A percentile compares a stretch with the other conserved stretches of the same genome.
Evolutionary conservation across 1,284 basidiomycete species (phyloP).

Genomic region (Laetiporus sulphureus): DNA sequence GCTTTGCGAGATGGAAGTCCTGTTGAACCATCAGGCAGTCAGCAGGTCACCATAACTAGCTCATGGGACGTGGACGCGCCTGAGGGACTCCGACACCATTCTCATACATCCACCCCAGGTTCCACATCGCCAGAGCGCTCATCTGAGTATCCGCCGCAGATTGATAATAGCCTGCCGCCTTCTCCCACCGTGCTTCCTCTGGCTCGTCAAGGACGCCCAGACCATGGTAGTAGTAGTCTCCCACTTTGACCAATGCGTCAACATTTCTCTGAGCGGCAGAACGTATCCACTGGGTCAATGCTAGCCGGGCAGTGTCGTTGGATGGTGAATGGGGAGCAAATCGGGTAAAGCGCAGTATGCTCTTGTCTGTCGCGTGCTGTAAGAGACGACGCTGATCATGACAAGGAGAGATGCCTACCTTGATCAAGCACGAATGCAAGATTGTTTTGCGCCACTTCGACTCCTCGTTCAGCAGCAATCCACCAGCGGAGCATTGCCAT

Average conservation of each 20-base stretch:
- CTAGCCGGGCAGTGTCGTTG: conserved; percentile 75
- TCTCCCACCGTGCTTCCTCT: conserved; percentile 62
- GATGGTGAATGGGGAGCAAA: conserved; percentile 65
- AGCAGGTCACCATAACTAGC: background rate
- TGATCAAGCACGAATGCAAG: conserved; percentile 90
- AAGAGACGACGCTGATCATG: background rate
- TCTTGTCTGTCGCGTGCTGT: conserved; percentile 49
- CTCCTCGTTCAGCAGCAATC: conserved; percentile 90
- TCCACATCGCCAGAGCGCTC: conserved; percentile 97
- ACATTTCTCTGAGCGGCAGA: conserved; percentile 92
- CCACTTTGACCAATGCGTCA: conserved; percentile 94
- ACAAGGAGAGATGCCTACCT: conserved; percentile 38
- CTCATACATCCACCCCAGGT: conserved; percentile 99
- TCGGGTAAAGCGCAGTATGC: conserved; percentile 59
- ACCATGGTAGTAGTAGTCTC: conserved; percentile 92
- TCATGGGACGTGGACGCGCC: conserved; percentile 32
- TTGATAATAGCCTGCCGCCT: conserved; percentile 91
- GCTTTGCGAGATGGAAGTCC: conserved; percentile 96
- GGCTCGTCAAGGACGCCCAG: conserved; percentile 66
- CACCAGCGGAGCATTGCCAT: conserved; percentile 88
- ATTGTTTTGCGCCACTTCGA: conserved; percentile 93
- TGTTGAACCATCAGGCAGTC: conserved; percentile 21
- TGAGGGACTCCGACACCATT: conserved; percentile 88
- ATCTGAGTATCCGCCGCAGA: conserved; percentile 86
- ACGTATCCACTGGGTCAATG: conserved; percentile 90